These are phyloP conservation scores for Kalaharituber pfeilii DNA, from an alignment of 2,329 filamentous ascomycete genomes.

Conservation along the genomic window DNA sequence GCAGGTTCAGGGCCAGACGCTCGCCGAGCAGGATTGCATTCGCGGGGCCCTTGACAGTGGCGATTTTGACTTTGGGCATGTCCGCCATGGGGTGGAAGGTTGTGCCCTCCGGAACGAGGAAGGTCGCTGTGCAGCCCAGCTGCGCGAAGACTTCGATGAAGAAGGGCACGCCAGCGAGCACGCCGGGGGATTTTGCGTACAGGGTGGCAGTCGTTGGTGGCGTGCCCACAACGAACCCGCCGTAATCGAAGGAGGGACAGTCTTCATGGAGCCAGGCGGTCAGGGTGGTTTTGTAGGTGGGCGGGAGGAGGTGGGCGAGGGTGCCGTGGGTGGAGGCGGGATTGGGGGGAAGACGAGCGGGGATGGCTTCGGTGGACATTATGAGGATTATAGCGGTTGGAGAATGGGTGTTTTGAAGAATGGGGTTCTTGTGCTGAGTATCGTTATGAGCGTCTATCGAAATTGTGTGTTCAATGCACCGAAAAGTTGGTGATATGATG, in stretches of 20 bases:
- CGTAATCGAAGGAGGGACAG: slow-evolving; percentile 91
- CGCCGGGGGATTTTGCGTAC: slow-evolving; percentile 46
- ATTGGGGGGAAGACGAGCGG: neutral
- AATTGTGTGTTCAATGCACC: too few relatives aligned
- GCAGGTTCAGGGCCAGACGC: slow-evolving; percentile 75
- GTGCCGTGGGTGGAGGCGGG: slow-evolving; percentile 33
- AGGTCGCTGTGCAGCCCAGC: slow-evolving; percentile 78
- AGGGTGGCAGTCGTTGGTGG: slow-evolving; percentile 45
- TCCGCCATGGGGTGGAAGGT: slow-evolving; percentile 45
- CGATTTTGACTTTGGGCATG: slow-evolving; percentile 42
- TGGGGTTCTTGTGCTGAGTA: too few relatives aligned
- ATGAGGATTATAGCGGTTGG: neutral
- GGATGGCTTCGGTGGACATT: neutral
- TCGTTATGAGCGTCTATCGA: too few relatives aligned
- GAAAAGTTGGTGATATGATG: too few relatives aligned
- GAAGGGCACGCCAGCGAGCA: slow-evolving; percentile 84
- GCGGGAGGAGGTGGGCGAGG: slow-evolving; percentile 59
- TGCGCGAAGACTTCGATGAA: slow-evolving; percentile 86
- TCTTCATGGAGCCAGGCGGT: slow-evolving; percentile 85
- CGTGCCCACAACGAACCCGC: slow-evolving; percentile 85
- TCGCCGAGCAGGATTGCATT: slow-evolving; percentile 77
- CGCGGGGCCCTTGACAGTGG: slow-evolving; percentile 71
- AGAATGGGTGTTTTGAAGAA: neutral
- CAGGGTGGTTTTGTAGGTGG: slow-evolving; percentile 66
- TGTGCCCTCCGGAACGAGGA: slow-evolving; percentile 64